Percentiles rank a stretch among this genome's conserved stretches.
phyloP scores from a whole-genome alignment of 2,329 filamentous ascomycete genomes.

The Neocucurbitaria cava region DNA sequence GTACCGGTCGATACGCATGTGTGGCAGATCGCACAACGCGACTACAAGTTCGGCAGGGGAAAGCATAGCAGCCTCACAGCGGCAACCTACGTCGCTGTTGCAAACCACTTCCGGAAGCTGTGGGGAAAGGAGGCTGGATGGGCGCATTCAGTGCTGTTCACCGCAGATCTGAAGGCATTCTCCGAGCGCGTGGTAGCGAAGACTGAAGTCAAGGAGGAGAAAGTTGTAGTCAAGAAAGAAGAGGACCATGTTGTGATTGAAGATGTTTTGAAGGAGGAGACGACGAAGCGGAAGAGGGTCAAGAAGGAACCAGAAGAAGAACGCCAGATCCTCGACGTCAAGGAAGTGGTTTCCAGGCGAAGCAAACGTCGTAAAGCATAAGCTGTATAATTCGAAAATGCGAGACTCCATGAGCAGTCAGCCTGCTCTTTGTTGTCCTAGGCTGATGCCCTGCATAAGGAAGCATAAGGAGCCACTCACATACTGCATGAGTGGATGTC shows the following conservation, averaged over 20 bases:
- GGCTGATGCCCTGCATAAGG: too few relatives aligned
- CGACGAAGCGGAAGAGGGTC: slow-evolving; percentile 41
- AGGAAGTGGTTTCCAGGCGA: slow-evolving; percentile 44
- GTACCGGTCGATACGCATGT: slow-evolving; percentile 97
- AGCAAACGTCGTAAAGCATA: slow-evolving; percentile 32
- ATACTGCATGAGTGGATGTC: too few relatives aligned
- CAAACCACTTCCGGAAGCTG: slow-evolving; percentile 83
- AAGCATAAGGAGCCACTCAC: too few relatives aligned
- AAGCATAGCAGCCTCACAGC: slow-evolving; percentile 88
- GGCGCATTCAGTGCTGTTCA: slow-evolving; percentile 97
- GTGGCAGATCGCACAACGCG: slow-evolving; percentile 96
- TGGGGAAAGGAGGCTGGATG: slow-evolving; percentile 96
- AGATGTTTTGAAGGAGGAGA: slow-evolving; percentile 41
- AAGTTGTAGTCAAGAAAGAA: slow-evolving; percentile 45
- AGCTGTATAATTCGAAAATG: background rate
- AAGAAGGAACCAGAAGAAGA: slow-evolving; percentile 51
- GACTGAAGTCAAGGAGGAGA: slow-evolving; percentile 57
- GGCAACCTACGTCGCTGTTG: slow-evolving; percentile 86
- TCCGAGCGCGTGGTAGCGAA: slow-evolving; percentile 67
- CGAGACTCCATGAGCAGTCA: background rate
- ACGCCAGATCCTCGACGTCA: slow-evolving; percentile 47
- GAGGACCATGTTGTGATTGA: slow-evolving; percentile 19
- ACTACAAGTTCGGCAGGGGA: slow-evolving; percentile 88
- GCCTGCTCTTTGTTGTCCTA: background rate
- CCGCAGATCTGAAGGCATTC: slow-evolving; percentile 87